Evolutionary conservation across 2,329 filamentous ascomycete species (phyloP), one percentile per base, ranked within the genome.

Genomic region (Aschersonia sp.): DNA sequence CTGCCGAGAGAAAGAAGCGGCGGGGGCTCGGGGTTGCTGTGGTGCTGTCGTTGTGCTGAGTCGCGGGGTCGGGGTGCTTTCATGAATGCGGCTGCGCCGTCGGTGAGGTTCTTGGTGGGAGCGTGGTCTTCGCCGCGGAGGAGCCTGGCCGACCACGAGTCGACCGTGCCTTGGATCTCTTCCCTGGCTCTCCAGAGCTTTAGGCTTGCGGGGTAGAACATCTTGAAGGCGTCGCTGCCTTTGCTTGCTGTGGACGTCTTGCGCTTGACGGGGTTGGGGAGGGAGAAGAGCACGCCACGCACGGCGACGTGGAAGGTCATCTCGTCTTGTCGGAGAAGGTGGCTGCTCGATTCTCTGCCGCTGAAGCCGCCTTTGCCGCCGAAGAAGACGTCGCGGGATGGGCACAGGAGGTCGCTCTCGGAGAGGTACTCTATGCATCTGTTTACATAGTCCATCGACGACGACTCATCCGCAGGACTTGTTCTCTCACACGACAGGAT

Each of bases 251-350:
- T 55, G 57, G 62, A 58, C 56, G 69, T 61, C 72, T 72, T 74
- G n/a, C 81, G 75, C 61, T 86, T 91, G 7, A 98, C 92, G 0
- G 91, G 91, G 55, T 78, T 78, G 2, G 92, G 92, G 2, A 98
- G 73, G 7, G 81, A 82, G 61, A 94, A 94, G 0, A 96, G 66
- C 45, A 97, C 67, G 1, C 92, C 92, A 9, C 89, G 80, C 0
- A 94, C 86, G 4, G 89, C 89, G 20, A 91, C 82, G 54, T 98
- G 87, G 54, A 96, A 97, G 30, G 85, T 82, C 60, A 98, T 89
- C 59, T 98, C 92, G 53, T 96, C 89, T 63, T 97, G 91, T 5
- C 89, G 82, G 7, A 97, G 67, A 10, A 82, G 74, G 51, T 96
- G 91, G 47, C 80, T 78, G 28, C 76, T 77, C 1, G 74, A 71